These are phyloP conservation scores for Naematelia encephala DNA, from an alignment of 768 basidiomycete species.

Conservation along the genomic window DNA sequence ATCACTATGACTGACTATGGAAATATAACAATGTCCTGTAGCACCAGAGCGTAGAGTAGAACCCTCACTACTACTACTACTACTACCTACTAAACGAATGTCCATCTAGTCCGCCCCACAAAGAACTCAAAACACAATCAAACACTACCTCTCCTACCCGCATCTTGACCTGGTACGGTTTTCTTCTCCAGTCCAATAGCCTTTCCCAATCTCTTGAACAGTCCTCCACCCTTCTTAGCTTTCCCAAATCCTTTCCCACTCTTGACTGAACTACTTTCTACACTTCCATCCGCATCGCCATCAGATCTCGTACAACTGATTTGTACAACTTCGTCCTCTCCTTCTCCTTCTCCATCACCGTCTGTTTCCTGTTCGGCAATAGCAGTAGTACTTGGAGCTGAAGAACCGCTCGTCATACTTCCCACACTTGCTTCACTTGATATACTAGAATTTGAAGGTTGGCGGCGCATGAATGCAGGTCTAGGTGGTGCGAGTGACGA, in stretches of 20 bases:
- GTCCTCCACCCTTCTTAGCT: conserved; percentile 15
- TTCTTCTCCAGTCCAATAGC: conserved; percentile 37
- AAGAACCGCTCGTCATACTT: conserved; percentile 18
- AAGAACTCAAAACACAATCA: too few species aligned
- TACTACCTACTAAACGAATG: too few species aligned
- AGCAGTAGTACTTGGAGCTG: conserved; percentile 12
- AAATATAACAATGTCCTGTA: too few species aligned
- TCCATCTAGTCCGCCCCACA: too few species aligned
- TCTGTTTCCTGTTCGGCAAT: conserved; percentile 18
- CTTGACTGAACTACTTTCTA: conserved; percentile 19
- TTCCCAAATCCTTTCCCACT: conserved; percentile 3
- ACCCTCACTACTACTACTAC: too few species aligned
- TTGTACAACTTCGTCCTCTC: neutral
- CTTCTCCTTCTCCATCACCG: too few species aligned
- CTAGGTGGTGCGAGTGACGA: conserved; percentile 26
- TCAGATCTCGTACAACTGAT: conserved; percentile 36
- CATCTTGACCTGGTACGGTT: conserved; percentile 8
- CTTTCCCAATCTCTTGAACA: conserved; percentile 35
- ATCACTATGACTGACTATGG: too few species aligned
- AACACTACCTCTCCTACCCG: conserved; percentile 19
- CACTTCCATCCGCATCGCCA: conserved; percentile 33
- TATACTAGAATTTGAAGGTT: conserved; percentile 18
- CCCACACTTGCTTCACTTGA: conserved; percentile 14
- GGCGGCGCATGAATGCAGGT: conserved; percentile 32
- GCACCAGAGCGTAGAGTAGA: too few species aligned